Evolutionary conservation across 2,329 filamentous ascomycete species (phyloP), one percentile per base, ranked within the genome.

Genomic region (Scedosporium aurantiacum): DNA sequence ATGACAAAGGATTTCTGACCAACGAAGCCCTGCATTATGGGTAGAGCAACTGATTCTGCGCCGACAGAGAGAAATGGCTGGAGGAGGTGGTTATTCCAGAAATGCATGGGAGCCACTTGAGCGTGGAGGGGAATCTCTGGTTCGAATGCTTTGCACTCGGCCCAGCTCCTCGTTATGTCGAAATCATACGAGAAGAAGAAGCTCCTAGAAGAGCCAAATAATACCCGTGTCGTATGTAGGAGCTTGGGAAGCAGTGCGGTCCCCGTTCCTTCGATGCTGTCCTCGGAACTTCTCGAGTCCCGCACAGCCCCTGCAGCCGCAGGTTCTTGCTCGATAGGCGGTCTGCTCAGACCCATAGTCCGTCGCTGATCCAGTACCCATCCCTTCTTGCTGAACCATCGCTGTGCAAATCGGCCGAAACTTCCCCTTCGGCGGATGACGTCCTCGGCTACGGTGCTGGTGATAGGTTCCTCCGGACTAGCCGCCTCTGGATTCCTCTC

Each of bases 181-280:
- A 93, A 82, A 65, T 99, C 94, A 71, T 99, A 97, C 0, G 92
- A 92, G 72, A 93, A 99, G 77, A 88, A 97, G 73, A 97, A 97
- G 71, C 90, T 97, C 64, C 82, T 82, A 0, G 88, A 91, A 3
- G 86, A 82, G 1, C 89, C 86, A 69, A 97, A 93, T 63, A 96
- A 83, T 61, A 97, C 83, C 69, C 90, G 90, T 1, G 91, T 87
- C 37, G 90, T 95, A 47, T 88, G 83, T 50, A 99, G 73, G 45
- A 97, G 79, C 69, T 96, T 96, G 1, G 93, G 93, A 10, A 96
- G 77, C 37, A 97, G 74, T 4, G 81, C 67, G 5, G 76, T 73
- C 16, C 73, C n/a, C 18, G 59, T 61, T 6, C 45, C 50, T 37
- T 57, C 54, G 3, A 54, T n/a, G 23, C 52, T 47, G 12, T 61